Evolutionary conservation across 805 yeast species (phyloP).

Genomic region (Saccharomyces cerevisiae): DNA sequence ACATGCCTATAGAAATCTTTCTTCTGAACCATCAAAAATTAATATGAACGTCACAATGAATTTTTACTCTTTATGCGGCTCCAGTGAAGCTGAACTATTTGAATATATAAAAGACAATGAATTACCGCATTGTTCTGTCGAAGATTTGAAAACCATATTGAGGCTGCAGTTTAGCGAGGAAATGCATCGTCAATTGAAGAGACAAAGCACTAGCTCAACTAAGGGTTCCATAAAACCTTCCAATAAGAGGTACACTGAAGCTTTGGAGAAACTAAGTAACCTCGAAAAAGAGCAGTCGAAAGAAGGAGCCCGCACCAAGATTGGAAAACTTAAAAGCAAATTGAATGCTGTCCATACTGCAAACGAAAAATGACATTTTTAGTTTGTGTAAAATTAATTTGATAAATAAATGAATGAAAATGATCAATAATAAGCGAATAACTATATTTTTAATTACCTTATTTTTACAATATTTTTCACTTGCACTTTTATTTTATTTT

Average conservation of each 20-base stretch:
- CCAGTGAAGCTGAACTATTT: slow-evolving; percentile 17
- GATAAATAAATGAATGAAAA: not conserved
- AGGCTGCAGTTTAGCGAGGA: slow-evolving; percentile 29
- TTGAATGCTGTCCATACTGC: not conserved
- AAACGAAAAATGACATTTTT: not conserved
- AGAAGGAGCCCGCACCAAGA: not conserved
- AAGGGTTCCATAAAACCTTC: slow-evolving; percentile 18
- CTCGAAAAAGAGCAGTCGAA: not conserved
- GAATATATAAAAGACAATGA: slow-evolving; percentile 13
- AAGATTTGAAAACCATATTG: slow-evolving; percentile 22
- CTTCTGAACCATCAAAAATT: slow-evolving; percentile 15
- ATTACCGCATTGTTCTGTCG: slow-evolving; percentile 10
- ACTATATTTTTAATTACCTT: not conserved
- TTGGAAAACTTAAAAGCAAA: not conserved
- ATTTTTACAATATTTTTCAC: not conserved
- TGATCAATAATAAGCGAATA: not conserved
- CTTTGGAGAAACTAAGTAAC: slow-evolving; percentile 11
- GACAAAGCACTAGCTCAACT: slow-evolving; percentile 10
- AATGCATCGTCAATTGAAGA: slow-evolving; percentile 15
- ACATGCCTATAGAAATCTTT: slow-evolving; percentile 22
- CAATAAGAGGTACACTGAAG: slow-evolving; percentile 23
- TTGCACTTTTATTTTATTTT: not conserved
- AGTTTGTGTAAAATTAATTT: not conserved
- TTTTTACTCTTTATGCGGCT: slow-evolving; percentile 20
- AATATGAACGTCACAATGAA: slow-evolving; percentile 18